These are phyloP conservation scores for Leishmania martiniquensis DNA, from an alignment of 208 protist genomes.

Conservation along the genomic window DNA sequence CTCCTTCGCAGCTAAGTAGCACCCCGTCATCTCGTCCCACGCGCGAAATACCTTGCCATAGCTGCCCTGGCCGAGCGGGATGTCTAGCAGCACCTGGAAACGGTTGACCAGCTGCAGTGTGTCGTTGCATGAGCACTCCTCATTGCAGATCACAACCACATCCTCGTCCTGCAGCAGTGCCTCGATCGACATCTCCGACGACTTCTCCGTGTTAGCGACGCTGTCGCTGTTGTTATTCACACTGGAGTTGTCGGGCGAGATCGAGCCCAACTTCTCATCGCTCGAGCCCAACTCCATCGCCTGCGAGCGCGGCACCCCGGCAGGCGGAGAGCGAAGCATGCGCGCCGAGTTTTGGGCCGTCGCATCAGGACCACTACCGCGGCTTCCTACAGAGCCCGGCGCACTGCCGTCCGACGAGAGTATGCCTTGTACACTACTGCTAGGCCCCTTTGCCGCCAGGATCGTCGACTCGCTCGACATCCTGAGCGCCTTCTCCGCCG, in stretches of 20 bases:
- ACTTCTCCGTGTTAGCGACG: not conserved
- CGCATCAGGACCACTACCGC: not conserved
- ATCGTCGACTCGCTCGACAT: not conserved
- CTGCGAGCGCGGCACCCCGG: not conserved
- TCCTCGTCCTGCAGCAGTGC: conserved; percentile 53
- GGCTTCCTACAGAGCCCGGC: not conserved
- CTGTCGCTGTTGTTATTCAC: not conserved
- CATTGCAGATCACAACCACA: conserved; percentile 69
- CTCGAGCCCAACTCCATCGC: not conserved
- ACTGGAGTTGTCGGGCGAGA: not conserved
- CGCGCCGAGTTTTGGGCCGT: conserved; percentile 2
- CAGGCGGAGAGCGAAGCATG: conserved; percentile 19
- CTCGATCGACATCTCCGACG: conserved; percentile 31
- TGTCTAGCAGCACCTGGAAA: conserved; percentile 49
- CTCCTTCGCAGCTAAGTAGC: conserved; percentile 78
- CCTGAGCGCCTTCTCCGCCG: conserved; percentile 26
- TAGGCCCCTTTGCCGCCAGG: not conserved
- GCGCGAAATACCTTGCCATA: conserved; percentile 61
- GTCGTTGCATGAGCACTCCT: conserved; percentile 47
- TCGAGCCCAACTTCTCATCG: not conserved
- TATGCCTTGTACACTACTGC: not conserved
- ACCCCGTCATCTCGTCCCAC: conserved; percentile 58
- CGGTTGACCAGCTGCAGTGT: conserved; percentile 47
- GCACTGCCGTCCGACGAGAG: conserved; percentile 9
- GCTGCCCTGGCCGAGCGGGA: conserved; percentile 48